Evolutionary conservation across 495 filamentous ascomycete species (phyloP).

Genomic region (Podospora bellae-mahoneyi): DNA sequence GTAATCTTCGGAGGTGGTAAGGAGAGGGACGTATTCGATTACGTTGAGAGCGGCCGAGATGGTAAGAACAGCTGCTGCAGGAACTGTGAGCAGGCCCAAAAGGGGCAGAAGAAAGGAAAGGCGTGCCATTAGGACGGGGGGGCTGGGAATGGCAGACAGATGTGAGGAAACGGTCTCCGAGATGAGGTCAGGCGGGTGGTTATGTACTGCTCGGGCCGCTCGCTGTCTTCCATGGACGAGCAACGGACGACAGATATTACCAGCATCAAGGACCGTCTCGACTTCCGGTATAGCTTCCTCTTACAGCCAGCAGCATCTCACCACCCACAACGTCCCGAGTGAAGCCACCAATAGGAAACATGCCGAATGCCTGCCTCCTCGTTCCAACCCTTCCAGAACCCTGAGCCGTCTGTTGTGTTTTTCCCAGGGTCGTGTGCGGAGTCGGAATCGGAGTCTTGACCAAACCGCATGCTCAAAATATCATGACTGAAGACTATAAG

Average conservation of each 20-base stretch:
- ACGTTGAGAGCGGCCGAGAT: slow-evolving; percentile 7
- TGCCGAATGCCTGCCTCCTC: background rate
- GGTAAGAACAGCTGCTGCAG: slow-evolving; percentile 3
- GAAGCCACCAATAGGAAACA: background rate
- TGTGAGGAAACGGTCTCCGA: background rate
- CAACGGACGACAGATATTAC: background rate
- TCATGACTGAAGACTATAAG: background rate
- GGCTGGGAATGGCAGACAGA: background rate
- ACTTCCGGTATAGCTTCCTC: background rate
- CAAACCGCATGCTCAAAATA: background rate
- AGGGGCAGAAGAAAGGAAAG: background rate
- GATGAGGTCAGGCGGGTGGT: background rate
- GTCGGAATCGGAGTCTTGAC: background rate
- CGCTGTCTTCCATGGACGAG: background rate
- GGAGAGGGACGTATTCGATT: slow-evolving; percentile 39
- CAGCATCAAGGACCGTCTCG: background rate
- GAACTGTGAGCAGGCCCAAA: background rate
- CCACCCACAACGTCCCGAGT: background rate
- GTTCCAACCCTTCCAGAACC: background rate
- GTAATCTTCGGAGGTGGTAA: slow-evolving; percentile 33
- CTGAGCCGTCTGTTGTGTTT: background rate
- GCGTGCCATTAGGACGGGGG: background rate
- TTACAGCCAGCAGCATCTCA: background rate
- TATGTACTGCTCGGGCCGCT: background rate
- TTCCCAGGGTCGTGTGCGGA: background rate